phyloP scores from a whole-genome alignment of 2,329 filamentous ascomycete genomes.

The Madurella mycetomatis region DNA sequence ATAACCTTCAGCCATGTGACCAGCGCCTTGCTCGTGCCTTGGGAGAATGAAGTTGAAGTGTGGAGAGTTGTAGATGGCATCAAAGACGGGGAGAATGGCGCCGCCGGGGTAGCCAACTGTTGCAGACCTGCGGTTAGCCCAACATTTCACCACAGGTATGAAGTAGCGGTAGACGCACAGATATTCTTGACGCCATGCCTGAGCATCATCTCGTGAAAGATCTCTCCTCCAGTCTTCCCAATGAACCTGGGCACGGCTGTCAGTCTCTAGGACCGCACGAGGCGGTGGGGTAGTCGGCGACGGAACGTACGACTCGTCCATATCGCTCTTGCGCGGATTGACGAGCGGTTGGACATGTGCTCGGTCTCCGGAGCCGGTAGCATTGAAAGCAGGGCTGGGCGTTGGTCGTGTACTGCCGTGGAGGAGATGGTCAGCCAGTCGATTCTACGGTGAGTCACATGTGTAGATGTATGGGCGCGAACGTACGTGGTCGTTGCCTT shows the following conservation, averaged over 20 bases:
- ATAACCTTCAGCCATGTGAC: conserved; percentile 98
- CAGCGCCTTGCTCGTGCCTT: conserved; percentile 93
- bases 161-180: conserved; percentile 58
- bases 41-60: conserved; percentile 96
- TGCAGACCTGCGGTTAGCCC: conserved; percentile 7
- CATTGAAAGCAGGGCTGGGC: conserved; percentile 61
- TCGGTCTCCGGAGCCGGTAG: conserved; percentile 38
- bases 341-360: conserved; percentile 67
- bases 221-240: conserved; percentile 90
- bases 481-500: conserved; percentile 52
- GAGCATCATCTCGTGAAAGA: conserved; percentile 99
- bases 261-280: conserved; percentile 2
- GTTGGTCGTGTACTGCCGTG: conserved; percentile 52
- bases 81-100: conserved; percentile 95
- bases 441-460: conserved; percentile 24
- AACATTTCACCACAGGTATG: not conserved
- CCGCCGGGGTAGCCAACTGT: conserved; percentile 86
- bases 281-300: not conserved
- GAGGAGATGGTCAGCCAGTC: conserved; percentile 23
- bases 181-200: conserved; percentile 88
- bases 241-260: conserved; percentile 62
- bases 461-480: not conserved
- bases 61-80: conserved; percentile 97
- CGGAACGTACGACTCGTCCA: conserved; percentile 73
- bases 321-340: conserved; percentile 54